These are phyloP conservation scores for Aspergillus fructus DNA, from an alignment of 2,329 filamentous ascomycete genomes.

Conservation along the genomic window DNA sequence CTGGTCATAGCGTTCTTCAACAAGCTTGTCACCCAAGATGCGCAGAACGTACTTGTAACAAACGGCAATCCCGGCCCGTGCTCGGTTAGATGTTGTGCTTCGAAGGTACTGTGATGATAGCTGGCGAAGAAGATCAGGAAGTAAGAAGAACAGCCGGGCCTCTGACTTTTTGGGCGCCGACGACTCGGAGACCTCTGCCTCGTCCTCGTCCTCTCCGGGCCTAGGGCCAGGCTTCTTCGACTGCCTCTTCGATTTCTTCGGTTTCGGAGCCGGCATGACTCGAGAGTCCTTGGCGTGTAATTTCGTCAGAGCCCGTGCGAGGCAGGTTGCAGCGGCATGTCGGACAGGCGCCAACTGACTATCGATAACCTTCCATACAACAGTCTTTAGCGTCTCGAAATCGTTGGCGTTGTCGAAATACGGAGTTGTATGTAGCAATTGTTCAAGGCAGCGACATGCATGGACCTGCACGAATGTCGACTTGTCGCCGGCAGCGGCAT, in stretches of 20 bases:
- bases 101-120: constrained; percentile 79
- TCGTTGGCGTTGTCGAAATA: constrained; percentile 88
- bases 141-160: constrained; percentile 67
- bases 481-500: constrained; percentile 74
- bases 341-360: constrained; percentile 72
- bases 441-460: constrained; percentile 76
- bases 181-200: constrained; percentile 71
- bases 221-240: constrained; percentile 62
- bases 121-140: constrained; percentile 75
- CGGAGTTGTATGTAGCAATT: constrained; percentile 67
- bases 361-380: constrained; percentile 84
- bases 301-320: constrained; percentile 81
- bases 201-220: constrained; percentile 70
- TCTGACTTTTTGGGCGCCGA: constrained; percentile 71
- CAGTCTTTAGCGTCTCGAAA: constrained; percentile 81
- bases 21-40: constrained; percentile 74
- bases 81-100: constrained; percentile 73
- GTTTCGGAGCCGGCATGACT: constrained; percentile 54
- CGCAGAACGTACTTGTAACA: constrained; percentile 83
- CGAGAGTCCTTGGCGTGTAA: constrained; percentile 66
- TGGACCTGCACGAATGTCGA: constrained; percentile 75
- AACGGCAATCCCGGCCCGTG: constrained; percentile 77
- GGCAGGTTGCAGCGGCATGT: constrained; percentile 80
- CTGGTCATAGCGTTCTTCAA: constrained; percentile 77
- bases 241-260: constrained; percentile 70